Evolutionary conservation across 352 stramenopile species (phyloP).

Genomic region (Phytophthora tubulina): DNA sequence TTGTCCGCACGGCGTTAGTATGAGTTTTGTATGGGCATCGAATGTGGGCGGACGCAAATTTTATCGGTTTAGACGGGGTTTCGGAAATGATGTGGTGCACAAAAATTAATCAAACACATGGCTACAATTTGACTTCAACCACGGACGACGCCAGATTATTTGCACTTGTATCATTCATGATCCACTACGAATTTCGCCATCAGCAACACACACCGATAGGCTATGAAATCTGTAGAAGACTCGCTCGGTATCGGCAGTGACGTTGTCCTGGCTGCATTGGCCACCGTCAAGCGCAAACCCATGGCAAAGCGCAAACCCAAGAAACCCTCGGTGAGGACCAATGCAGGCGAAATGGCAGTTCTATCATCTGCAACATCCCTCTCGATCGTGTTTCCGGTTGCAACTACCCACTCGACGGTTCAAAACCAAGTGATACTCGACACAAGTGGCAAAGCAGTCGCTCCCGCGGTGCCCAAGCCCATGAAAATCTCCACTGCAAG

Average conservation of each 20-base stretch:
- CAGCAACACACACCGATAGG: background rate
- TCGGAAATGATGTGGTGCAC: background rate
- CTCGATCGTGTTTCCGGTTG: no score
- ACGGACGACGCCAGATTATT: constrained; percentile 5
- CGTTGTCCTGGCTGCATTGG: constrained; percentile 10
- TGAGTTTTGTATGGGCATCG: constrained; percentile 34
- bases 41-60: constrained; percentile 2
- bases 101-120: constrained; percentile 5
- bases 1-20: constrained; percentile 25
- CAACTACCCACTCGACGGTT: no score
- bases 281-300: constrained; percentile 16
- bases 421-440: no score
- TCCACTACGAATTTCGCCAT: background rate
- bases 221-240: background rate
- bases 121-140: constrained; percentile 15
- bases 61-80: constrained; percentile 16
- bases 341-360: background rate
- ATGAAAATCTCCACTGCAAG: no score
- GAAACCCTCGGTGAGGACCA: background rate
- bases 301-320: background rate
- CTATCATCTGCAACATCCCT: background rate
- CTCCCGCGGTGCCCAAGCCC: no score
- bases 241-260: constrained; percentile 4
- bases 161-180: background rate
- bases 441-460: no score